A percentile compares a stretch with the other conserved stretches of the same genome.
Conservation (phyloP, 2,329 filamentous ascomycete genomes). For the Hymenoscyphus albidus region DNA sequence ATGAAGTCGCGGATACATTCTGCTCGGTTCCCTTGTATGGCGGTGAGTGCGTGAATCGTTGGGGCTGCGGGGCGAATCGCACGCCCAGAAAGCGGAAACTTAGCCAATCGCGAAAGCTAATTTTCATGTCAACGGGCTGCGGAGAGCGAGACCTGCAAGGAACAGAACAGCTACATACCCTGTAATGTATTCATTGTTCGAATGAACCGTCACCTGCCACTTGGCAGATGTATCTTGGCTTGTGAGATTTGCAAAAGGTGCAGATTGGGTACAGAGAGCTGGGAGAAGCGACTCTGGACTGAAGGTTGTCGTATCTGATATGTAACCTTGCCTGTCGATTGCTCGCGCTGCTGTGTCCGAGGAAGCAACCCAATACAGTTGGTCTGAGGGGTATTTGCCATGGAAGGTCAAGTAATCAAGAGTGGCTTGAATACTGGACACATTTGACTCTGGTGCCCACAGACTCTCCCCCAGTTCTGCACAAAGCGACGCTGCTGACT, state of each 20-base stretch:
- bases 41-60: conserved; percentile 38
- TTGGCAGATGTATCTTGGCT: conserved; percentile 37
- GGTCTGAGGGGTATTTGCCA: conserved; percentile 19
- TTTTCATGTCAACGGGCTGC: conserved; percentile 5
- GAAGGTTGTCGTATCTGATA: conserved; percentile 26
- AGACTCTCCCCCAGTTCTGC: conserved; percentile 21
- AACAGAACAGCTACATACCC: conserved; percentile 37
- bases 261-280: conserved; percentile 46
- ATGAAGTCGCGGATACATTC: conserved; percentile 42
- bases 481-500: conserved; percentile 21
- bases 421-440: conserved; percentile 19
- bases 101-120: conserved; percentile 44
- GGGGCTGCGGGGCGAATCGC: conserved; percentile 26
- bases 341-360: conserved; percentile 11
- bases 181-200: conserved; percentile 42
- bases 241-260: conserved; percentile 35
- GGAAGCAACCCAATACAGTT: conserved; percentile 25
- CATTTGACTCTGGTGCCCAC: conserved; percentile 20
- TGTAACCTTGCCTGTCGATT: conserved; percentile 27
- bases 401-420: conserved; percentile 23
- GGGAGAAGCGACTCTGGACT: conserved; percentile 38
- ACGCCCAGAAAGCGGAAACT: conserved; percentile 37
- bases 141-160: background rate
- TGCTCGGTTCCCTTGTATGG: conserved; percentile 41
- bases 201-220: conserved; percentile 38